Percentiles rank a stretch among this genome's conserved stretches.
Conservation (phyloP, 2,329 filamentous ascomycete genomes). For the Verticillium longisporum region DNA sequence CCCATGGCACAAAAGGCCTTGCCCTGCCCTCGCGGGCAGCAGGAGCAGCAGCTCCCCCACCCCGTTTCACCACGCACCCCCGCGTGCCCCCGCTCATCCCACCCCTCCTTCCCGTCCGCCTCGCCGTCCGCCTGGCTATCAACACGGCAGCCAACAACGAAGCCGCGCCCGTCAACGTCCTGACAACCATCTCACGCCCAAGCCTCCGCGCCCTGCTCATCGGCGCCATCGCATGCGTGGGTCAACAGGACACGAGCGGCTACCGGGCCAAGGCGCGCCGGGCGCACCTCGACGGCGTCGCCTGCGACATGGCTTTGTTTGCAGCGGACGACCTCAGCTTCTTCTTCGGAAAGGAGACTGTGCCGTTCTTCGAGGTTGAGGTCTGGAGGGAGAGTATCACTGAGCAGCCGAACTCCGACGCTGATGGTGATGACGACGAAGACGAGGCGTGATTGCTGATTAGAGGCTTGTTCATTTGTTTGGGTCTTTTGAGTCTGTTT, state of each 20-base stretch:
- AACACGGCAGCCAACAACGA: neutral
- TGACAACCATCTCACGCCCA: neutral
- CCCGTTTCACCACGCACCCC: neutral
- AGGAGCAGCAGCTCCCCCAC: neutral
- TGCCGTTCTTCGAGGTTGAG: constrained; percentile 21
- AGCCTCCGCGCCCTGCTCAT: constrained; percentile 7
- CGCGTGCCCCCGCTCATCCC: neutral
- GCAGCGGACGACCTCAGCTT: constrained; percentile 19
- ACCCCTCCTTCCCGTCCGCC: neutral
- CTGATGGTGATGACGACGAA: neutral
- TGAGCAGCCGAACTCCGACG: neutral
- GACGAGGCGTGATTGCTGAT: neutral
- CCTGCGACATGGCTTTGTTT: constrained; percentile 21
- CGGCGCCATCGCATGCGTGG: constrained; percentile 4
- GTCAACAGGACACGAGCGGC: neutral
- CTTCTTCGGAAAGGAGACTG: constrained; percentile 15
- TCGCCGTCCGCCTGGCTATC: neutral
- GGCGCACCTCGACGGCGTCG: constrained; percentile 16
- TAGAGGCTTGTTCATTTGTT: neutral
- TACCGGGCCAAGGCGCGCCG: constrained; percentile 7
- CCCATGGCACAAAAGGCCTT: too few relatives aligned
- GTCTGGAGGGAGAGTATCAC: constrained; percentile 7
- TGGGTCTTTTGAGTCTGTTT: neutral
- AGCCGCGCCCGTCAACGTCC: neutral
- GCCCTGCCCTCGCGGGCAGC: neutral